Percentiles rank a stretch among this genome's conserved stretches.
Evolutionary conservation across 2,329 filamentous ascomycete genomes (phyloP).

Genomic region (Tetracladium maxilliforme): DNA sequence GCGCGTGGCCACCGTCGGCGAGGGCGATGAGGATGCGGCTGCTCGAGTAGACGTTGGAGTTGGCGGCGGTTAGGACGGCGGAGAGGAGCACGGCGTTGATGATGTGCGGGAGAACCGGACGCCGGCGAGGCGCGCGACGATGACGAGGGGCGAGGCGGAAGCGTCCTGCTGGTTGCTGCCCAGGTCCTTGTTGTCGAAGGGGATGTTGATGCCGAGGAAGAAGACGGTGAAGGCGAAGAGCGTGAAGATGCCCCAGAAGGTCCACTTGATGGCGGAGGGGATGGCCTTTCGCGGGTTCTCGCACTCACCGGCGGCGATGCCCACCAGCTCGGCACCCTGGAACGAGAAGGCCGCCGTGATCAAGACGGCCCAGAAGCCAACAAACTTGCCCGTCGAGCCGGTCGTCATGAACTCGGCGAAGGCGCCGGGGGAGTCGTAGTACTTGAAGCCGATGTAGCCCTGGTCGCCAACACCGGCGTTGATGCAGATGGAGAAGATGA

Average conservation of each 20-base stretch:
- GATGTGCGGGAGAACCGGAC: constrained; percentile 49
- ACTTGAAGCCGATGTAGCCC: constrained; percentile 60
- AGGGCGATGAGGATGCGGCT: constrained; percentile 54
- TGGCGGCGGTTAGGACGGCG: constrained; percentile 65
- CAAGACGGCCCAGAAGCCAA: constrained; percentile 55
- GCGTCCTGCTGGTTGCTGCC: constrained; percentile 36
- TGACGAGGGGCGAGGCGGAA: constrained; percentile 46
- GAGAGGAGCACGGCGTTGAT: constrained; percentile 69
- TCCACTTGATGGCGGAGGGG: constrained; percentile 57
- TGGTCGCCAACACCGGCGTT: constrained; percentile 55
- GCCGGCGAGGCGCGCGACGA: constrained; percentile 44
- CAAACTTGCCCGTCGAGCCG: constrained; percentile 35
- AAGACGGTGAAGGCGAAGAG: constrained; percentile 53
- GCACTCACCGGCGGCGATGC: constrained; percentile 66
- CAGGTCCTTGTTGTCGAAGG: constrained; percentile 41
- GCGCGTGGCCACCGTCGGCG: constrained; percentile 48
- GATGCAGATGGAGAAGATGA: constrained; percentile 64
- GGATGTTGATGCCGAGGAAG: constrained; percentile 59
- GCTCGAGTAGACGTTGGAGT: constrained; percentile 62
- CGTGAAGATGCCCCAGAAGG: constrained; percentile 59
- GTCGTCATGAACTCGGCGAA: constrained; percentile 46
- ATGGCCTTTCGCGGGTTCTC: constrained; percentile 58
- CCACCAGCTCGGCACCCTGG: constrained; percentile 63
- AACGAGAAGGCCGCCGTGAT: constrained; percentile 57
- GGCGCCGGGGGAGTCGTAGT: constrained; percentile 54